Conservation (phyloP, 371 early-diverging fungal genomes). For the Choanephora cucurbitarum region DNA sequence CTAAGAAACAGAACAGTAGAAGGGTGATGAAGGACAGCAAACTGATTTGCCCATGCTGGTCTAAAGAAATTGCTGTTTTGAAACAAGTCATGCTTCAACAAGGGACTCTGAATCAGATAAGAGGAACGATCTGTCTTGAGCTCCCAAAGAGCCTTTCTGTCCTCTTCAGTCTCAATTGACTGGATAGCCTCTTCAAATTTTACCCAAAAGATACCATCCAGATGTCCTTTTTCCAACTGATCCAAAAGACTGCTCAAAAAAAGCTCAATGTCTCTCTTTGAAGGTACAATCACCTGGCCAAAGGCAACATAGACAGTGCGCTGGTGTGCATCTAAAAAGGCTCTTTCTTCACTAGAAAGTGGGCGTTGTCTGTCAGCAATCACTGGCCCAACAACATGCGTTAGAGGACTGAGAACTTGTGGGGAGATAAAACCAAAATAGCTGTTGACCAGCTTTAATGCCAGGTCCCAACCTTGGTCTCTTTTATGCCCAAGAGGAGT, state of each 20-base stretch:
- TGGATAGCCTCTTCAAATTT: conserved; percentile 4
- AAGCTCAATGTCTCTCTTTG: conserved; percentile 9
- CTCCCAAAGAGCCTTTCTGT: not conserved
- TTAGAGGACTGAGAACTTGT: conserved; percentile 30
- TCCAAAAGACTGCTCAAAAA: conserved; percentile 27
- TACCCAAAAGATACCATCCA: conserved; percentile 41
- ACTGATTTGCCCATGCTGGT: conserved; percentile 37
- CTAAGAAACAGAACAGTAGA: conserved; percentile 37
- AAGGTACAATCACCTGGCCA: conserved; percentile 26
- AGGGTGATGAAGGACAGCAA: conserved; percentile 33
- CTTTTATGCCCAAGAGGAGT: not conserved
- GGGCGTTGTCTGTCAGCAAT: conserved; percentile 7
- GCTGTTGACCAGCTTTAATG: conserved; percentile 26
- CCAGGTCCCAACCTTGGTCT: conserved; percentile 8
- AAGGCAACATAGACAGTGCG: conserved; percentile 38
- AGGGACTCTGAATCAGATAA: not conserved
- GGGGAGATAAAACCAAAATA: conserved; percentile 28
- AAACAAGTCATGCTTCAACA: not conserved
- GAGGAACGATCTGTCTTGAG: not conserved
- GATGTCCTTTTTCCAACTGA: conserved; percentile 14
- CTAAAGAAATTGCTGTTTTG: conserved; percentile 4
- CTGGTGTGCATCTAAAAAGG: conserved; percentile 20
- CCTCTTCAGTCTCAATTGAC: not conserved
- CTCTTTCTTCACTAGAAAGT: conserved; percentile 7
- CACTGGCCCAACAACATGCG: conserved; percentile 36